Base-by-base conservation (phyloP, 352 stramenopile genomes). In the Pythium brachiatum region DNA sequence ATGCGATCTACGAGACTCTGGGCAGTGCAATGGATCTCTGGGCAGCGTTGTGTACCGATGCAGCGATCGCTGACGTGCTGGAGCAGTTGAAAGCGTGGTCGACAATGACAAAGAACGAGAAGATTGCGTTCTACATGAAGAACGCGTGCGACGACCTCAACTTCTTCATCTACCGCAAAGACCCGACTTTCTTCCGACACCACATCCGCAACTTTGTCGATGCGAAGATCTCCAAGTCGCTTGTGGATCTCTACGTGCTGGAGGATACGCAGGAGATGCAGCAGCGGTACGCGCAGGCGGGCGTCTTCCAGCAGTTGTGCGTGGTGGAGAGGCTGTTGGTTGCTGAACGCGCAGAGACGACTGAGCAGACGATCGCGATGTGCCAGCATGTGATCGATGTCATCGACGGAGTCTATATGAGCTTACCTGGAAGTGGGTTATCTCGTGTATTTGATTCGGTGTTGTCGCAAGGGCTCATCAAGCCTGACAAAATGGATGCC, bases 111-210 rank as follows among this genome's bases (percentile, higher is more conserved):
- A 29, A n/a, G 36, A 43, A 54, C 8, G 62, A 47, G 6, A 62
- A 63, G 18, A 29, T 59, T 7, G 34, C 21, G 54, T 68, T 68
- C 48, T 68, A 63, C 29, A 23, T 44, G 3, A 53, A 51, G 29
- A 68, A 68, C 54, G 34, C 54, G 1, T 58, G 50, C 7, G 62
- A 68, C 27, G 62, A 68, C 23, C 38, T 68, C 27, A 68, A 68
- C 46, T 50, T 68, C n/a, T 68, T 62, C 46, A 23, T 68, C 34
- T 68, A 38, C 51, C 36, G 26, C 8, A 68, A 68, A 38, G 62
- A 68, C 29, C 46, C 15, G 9, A 13, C 18, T 1, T 68, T 63
- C 38, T 68, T 68, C 29, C 11, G 53, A 3, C 21, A 43, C 1
- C 39, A 41, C 29, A 44, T 68, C 21, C 43, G 53, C 23, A 46